These are phyloP conservation scores for Geotrichum carabidarum DNA, from an alignment of 1,139 yeast species.

Conservation along the genomic window DNA sequence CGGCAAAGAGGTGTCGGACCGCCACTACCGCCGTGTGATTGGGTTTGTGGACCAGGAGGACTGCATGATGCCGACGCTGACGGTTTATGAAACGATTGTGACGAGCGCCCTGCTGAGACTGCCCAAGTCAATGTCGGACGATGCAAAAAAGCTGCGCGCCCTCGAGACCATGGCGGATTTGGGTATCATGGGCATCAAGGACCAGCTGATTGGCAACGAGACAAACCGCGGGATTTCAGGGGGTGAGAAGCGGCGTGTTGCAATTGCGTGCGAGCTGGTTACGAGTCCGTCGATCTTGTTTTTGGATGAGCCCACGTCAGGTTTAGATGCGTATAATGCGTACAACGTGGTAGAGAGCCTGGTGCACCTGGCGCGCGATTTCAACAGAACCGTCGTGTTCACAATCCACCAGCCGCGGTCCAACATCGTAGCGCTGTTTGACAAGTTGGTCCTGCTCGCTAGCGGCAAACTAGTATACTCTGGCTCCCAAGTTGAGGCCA, in stretches of 20 bases:
- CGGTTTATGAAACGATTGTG: constrained; percentile 91
- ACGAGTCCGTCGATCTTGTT: constrained; percentile 66
- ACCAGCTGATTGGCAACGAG: constrained; percentile 82
- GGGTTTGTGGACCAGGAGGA: constrained; percentile 99
- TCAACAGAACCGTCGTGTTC: constrained; percentile 79
- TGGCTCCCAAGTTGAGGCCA: constrained; percentile 51
- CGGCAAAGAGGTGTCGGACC: constrained; percentile 44
- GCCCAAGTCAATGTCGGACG: constrained; percentile 70
- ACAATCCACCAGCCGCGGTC: constrained; percentile 98
- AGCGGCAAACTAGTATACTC: constrained; percentile 84
- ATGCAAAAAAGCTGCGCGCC: constrained; percentile 73
- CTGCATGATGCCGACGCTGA: constrained; percentile 79
- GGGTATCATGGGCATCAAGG: constrained; percentile 76
- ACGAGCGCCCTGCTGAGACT: constrained; percentile 85
- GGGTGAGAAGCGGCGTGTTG: constrained; percentile 78
- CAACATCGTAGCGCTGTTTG: constrained; percentile 86
- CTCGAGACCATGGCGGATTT: constrained; percentile 79
- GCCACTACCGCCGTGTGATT: constrained; percentile 58
- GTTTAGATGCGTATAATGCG: constrained; percentile 90
- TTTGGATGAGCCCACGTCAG: constrained; percentile 90
- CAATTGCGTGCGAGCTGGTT: constrained; percentile 72
- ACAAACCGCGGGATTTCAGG: constrained; percentile 92
- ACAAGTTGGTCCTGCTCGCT: constrained; percentile 70
- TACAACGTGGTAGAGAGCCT: constrained; percentile 82
- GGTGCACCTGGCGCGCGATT: constrained; percentile 71